A percentile compares a stretch with the other conserved stretches of the same genome.
These are phyloP conservation scores for Staphylotrichum longicolle DNA, from an alignment of 495 filamentous ascomycete species.

Conservation along the genomic window DNA sequence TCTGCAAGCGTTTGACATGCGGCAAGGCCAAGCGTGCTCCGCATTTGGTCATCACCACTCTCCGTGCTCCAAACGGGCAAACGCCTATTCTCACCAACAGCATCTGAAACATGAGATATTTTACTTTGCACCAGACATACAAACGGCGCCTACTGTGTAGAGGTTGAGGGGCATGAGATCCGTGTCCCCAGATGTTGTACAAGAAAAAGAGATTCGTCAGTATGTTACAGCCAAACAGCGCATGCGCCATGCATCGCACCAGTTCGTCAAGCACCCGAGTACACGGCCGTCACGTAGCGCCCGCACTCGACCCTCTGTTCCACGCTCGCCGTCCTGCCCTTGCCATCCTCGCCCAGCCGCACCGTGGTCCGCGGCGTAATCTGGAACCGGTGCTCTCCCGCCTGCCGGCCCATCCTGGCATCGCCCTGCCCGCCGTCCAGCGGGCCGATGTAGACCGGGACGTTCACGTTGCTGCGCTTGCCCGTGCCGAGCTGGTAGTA, in stretches of 20 bases:
- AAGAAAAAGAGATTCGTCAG: not conserved
- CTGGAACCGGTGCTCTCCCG: conserved; percentile 74
- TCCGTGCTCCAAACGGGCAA: not conserved
- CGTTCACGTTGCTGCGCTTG: conserved; percentile 71
- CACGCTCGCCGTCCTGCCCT: conserved; percentile 63
- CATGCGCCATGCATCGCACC: not conserved
- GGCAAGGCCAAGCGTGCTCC: not conserved
- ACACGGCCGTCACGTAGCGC: conserved; percentile 78
- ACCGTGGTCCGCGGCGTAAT: conserved; percentile 75
- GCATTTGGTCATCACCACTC: not conserved
- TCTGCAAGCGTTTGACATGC: not conserved
- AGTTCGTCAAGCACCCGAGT: conserved; percentile 42
- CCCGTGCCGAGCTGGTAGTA: conserved; percentile 89
- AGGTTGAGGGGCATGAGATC: not conserved
- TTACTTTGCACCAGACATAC: too few species aligned
- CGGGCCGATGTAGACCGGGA: conserved; percentile 75
- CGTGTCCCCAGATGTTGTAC: not conserved
- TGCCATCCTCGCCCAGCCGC: conserved; percentile 59
- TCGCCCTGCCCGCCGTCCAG: conserved; percentile 56
- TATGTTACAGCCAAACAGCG: conserved; percentile 11
- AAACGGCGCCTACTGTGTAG: too few species aligned
- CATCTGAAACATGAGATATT: too few species aligned
- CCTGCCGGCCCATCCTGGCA: conserved; percentile 49
- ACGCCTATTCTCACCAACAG: too few species aligned
- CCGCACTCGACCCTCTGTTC: conserved; percentile 92